These are phyloP conservation scores for Epichloe typhina DNA, from an alignment of 2,329 filamentous ascomycete genomes.

Conservation along the genomic window DNA sequence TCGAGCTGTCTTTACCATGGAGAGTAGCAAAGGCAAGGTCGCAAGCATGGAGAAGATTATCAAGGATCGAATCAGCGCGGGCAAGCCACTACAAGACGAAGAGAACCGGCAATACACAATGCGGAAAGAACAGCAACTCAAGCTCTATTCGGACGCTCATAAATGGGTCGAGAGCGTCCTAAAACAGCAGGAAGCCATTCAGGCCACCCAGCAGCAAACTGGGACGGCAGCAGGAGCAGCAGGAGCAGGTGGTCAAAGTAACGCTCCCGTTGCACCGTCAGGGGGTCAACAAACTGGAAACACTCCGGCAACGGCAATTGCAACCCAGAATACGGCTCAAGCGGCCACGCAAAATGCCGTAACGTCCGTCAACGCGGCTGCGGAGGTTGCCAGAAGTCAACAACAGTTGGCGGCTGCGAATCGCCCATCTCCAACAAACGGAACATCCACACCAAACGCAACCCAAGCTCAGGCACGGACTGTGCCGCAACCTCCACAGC, in stretches of 20 bases:
- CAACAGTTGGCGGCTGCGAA: conserved; percentile 18
- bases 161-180: conserved; percentile 35
- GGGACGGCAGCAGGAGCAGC: conserved; percentile 2
- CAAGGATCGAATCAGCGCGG: conserved; percentile 29
- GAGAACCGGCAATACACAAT: conserved; percentile 32
- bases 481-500: conserved; percentile 14
- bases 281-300: conserved; percentile 12
- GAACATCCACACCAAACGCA: conserved; percentile 11
- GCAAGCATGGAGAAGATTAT: conserved; percentile 28
- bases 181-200: conserved; percentile 28
- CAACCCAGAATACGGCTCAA: conserved; percentile 15
- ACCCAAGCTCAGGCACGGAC: conserved; percentile 17
- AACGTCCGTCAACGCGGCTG: conserved; percentile 29
- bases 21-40: conserved; percentile 28
- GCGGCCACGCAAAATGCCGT: conserved; percentile 19
- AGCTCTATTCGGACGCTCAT: conserved; percentile 32
- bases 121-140: conserved; percentile 30
- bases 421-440: conserved; percentile 18
- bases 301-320: conserved; percentile 11
- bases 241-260: conserved; percentile 9
- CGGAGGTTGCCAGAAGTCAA: conserved; percentile 34
- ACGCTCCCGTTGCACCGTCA: conserved; percentile 13
- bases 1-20: conserved; percentile 36
- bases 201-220: conserved; percentile 13
- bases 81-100: conserved; percentile 31